These are phyloP conservation scores for Gardenia jasminoides DNA, from an alignment of 257 asterid genomes.

Conservation along the genomic window DNA sequence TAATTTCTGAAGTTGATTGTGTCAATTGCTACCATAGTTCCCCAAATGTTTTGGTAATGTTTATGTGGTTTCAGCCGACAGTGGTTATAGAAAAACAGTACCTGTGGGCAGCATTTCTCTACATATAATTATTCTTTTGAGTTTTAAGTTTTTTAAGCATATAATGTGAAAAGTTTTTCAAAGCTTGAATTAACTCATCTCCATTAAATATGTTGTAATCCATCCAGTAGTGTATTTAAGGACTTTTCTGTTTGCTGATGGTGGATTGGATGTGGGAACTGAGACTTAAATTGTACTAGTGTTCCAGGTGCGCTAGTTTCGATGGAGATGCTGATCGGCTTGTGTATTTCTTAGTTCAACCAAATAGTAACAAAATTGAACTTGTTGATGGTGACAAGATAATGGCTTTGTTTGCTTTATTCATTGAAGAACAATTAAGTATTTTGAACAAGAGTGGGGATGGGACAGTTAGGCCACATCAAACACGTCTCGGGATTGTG, in stretches of 20 bases:
- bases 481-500: constrained; percentile 64
- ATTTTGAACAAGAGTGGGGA: constrained; percentile 49
- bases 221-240: neutral
- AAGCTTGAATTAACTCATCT: neutral
- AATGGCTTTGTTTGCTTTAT: constrained; percentile 80
- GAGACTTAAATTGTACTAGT: constrained; percentile 38
- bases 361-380: constrained; percentile 57
- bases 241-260: neutral
- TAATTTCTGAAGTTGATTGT: neutral
- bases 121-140: neutral
- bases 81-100: neutral
- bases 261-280: constrained; percentile 23
- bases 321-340: constrained; percentile 98
- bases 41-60: neutral
- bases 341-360: constrained; percentile 66
- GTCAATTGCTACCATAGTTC: no score
- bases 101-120: neutral
- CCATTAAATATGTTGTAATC: neutral
- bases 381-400: constrained; percentile 99
- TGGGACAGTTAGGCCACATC: constrained; percentile 34
- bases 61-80: neutral
- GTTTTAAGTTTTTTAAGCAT: neutral
- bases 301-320: constrained; percentile 96
- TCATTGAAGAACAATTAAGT: constrained; percentile 67
- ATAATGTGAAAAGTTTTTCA: neutral